Percentiles rank a stretch among this genome's conserved stretches.
Conservation (phyloP, 2,329 filamentous ascomycete genomes). For the Colletotrichum tofieldiae region DNA sequence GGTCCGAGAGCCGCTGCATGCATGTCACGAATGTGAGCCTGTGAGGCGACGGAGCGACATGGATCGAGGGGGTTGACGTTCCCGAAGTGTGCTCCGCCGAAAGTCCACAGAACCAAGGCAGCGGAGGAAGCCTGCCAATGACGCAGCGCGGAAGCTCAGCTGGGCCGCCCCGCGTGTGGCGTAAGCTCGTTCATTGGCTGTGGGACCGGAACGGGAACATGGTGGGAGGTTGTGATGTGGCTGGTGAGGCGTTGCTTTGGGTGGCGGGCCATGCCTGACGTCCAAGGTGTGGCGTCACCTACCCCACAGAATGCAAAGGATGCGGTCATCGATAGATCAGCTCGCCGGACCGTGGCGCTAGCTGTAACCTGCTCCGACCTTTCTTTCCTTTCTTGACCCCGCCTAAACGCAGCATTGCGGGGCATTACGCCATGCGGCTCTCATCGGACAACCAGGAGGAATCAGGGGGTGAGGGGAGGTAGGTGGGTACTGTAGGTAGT, state of each 20-base stretch:
- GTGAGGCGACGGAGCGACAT: slow-evolving; percentile 10
- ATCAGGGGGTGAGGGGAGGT: background rate
- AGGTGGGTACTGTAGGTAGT: background rate
- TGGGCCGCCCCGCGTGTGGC: slow-evolving; percentile 35
- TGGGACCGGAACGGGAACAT: background rate
- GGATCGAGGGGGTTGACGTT: slow-evolving; percentile 31
- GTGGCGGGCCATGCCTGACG: background rate
- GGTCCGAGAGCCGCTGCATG: background rate
- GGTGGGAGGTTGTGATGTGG: background rate
- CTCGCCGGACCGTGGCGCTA: slow-evolving; percentile 8
- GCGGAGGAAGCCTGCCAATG: slow-evolving; percentile 37
- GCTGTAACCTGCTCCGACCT: slow-evolving; percentile 9
- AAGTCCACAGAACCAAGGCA: slow-evolving; percentile 37
- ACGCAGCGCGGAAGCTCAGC: slow-evolving; percentile 35
- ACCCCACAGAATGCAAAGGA: slow-evolving; percentile 35
- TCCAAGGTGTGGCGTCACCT: slow-evolving; percentile 41
- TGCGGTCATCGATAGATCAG: slow-evolving; percentile 40
- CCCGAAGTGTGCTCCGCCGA: slow-evolving; percentile 16
- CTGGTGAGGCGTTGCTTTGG: slow-evolving; percentile 9
- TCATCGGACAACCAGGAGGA: slow-evolving; percentile 22
- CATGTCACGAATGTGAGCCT: background rate
- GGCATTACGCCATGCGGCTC: slow-evolving; percentile 43
- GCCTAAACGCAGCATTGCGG: slow-evolving; percentile 27
- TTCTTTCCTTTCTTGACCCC: background rate
- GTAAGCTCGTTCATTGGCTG: slow-evolving; percentile 22